Evolutionary conservation across 805 yeast species (phyloP).

Genomic region (Cephaloascus fragrans): DNA sequence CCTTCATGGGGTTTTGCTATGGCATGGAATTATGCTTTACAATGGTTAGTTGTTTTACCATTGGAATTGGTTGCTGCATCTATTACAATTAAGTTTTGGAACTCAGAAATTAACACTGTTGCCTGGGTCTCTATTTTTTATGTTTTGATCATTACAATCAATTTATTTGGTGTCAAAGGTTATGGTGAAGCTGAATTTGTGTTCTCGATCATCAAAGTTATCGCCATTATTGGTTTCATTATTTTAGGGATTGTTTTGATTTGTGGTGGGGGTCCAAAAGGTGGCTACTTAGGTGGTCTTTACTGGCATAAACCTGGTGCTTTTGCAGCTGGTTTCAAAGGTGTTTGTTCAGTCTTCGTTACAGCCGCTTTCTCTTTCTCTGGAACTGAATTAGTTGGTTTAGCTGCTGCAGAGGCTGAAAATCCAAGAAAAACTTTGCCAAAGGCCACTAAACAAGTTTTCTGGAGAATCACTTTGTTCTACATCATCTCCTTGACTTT

Average conservation of each 20-base stretch:
- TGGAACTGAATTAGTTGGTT: slow-evolving; percentile 66
- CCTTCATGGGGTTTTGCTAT: slow-evolving; percentile 54
- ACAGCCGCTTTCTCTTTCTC: slow-evolving; percentile 72
- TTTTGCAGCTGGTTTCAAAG: slow-evolving; percentile 55
- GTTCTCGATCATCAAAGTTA: slow-evolving; percentile 46
- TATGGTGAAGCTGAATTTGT: slow-evolving; percentile 64
- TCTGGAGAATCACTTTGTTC: slow-evolving; percentile 71
- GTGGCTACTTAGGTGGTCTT: slow-evolving; percentile 44
- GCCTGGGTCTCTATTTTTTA: slow-evolving; percentile 52
- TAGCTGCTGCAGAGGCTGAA: slow-evolving; percentile 69
- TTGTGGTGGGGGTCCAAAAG: slow-evolving; percentile 47
- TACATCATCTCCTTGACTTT: slow-evolving; percentile 49
- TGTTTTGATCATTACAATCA: slow-evolving; percentile 35
- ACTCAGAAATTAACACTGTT: slow-evolving; percentile 36
- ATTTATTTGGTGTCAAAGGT: slow-evolving; percentile 46
- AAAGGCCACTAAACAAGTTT: slow-evolving; percentile 69
- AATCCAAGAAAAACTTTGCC: slow-evolving; percentile 64
- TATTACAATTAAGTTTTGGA: slow-evolving; percentile 47
- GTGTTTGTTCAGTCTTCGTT: slow-evolving; percentile 63
- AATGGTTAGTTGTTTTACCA: slow-evolving; percentile 45
- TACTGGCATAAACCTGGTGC: slow-evolving; percentile 65
- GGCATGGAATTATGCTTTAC: slow-evolving; percentile 47
- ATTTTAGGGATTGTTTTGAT: slow-evolving; percentile 46
- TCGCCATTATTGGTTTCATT: slow-evolving; percentile 51
- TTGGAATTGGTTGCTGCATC: slow-evolving; percentile 59